Evolutionary conservation across 441 rosid genomes (phyloP).

Genomic region (Mallotus repandus): DNA sequence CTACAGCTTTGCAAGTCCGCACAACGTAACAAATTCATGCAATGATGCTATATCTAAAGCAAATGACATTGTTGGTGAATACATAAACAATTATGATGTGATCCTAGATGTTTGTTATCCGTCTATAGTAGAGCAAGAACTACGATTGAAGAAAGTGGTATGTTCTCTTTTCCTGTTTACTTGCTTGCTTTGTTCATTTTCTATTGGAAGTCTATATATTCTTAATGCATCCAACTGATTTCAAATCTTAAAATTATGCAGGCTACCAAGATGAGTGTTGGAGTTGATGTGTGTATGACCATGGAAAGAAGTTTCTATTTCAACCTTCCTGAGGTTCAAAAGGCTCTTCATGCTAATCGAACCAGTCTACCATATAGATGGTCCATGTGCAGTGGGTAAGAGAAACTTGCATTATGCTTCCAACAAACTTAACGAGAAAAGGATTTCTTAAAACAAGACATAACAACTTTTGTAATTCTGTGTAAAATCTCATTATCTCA

Average conservation of each 20-base stretch:
- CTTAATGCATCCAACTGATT: not conserved
- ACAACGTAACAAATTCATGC: slow-evolving; percentile 50
- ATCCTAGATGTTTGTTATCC: slow-evolving; percentile 76
- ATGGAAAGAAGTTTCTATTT: slow-evolving; percentile 62
- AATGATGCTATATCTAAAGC: slow-evolving; percentile 45
- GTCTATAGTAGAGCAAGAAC: slow-evolving; percentile 73
- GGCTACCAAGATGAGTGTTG: slow-evolving; percentile 79
- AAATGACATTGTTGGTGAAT: slow-evolving; percentile 44
- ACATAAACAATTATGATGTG: slow-evolving; percentile 64
- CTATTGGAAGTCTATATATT: not conserved
- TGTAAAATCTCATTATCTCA: too few relatives aligned
- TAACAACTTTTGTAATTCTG: not conserved
- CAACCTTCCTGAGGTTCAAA: slow-evolving; percentile 80
- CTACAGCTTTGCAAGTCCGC: slow-evolving; percentile 53
- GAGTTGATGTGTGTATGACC: slow-evolving; percentile 79
- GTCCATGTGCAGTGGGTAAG: slow-evolving; percentile 77
- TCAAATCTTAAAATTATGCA: slow-evolving; percentile 20
- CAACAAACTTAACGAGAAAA: not conserved
- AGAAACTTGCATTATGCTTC: not conserved
- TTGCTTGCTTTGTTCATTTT: not conserved
- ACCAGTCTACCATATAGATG: slow-evolving; percentile 58
- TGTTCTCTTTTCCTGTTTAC: not conserved
- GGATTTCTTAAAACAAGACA: not conserved
- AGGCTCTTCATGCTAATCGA: slow-evolving; percentile 85
- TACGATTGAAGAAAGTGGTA: slow-evolving; percentile 68